Evolutionary conservation across 768 basidiomycete species (phyloP), one percentile per base, ranked within the genome.

Genomic region (Amanita pseudoporphyria): DNA sequence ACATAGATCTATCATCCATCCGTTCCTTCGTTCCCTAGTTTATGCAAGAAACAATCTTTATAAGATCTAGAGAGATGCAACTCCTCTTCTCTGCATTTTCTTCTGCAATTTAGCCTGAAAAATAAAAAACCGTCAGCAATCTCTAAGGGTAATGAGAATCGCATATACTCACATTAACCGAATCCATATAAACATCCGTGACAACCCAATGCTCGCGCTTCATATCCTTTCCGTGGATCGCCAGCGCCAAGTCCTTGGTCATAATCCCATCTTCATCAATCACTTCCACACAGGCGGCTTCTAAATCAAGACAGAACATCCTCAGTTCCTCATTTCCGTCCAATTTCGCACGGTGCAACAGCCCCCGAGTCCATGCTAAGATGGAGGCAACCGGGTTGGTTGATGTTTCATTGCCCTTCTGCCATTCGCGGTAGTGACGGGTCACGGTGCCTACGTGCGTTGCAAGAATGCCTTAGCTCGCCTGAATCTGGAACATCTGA

Each of bases 371-470:
- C 95, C 95, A 99, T 6, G 95, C 95, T 60, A 94, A 98, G 71
- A 99, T 97, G 50, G 88, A 92, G 39, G 95, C 95, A 57, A 98
- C 93, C 35, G 95, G 94, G 78, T 99, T 99, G 41, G 95, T 99
- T 51, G 89, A 93, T 9, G 95, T 98, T 72, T 98, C 96, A 52
- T 85, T 83, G 45, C 95, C 95, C 73, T 97, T 95, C 68, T 98
- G 95, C 64, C 81, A 85, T 68, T 98, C 95, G 50, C 95, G 85
- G 69, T 94, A 99, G 71, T 98, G 95, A 33, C 95, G 84, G 2
- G 94, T 96, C 51, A 96, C 92, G 14, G 91, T 94, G 21, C 84
- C 78, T 78, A 36, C 18, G 31, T 12, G 38, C 47, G 7, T 7
- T 7, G 26, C 4, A 28, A 28, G 7, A 52, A 28, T 32, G 37